Conservation (phyloP, 805 yeast genomes). For the Candida ortonii region DNA sequence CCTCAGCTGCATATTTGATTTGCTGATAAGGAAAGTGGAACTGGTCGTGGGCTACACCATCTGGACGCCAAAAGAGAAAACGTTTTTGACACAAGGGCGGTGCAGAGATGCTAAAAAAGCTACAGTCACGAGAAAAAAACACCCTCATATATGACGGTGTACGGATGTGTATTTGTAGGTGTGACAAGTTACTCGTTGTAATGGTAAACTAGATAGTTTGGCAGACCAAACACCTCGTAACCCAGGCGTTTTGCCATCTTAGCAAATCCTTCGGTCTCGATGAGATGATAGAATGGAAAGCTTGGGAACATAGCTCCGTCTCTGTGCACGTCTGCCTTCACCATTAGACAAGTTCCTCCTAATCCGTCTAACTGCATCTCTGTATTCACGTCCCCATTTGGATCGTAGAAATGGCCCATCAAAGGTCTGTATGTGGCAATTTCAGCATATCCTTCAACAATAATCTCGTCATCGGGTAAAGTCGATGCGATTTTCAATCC, state of each 20-base stretch:
- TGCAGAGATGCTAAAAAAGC: too few relatives aligned
- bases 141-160: too few relatives aligned
- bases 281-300: conserved; percentile 93
- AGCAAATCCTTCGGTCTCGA: conserved; percentile 98
- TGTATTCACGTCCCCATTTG: conserved; percentile 55
- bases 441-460: conserved; percentile 92
- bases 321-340: conserved; percentile 95
- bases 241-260: conserved; percentile 95
- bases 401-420: conserved; percentile 85
- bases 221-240: conserved; percentile 87
- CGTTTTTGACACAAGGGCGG: too few relatives aligned
- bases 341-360: conserved; percentile 95
- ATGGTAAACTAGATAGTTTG: conserved; percentile 91
- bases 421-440: conserved; percentile 91
- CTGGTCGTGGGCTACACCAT: too few relatives aligned
- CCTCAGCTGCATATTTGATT: too few relatives aligned
- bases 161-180: too few relatives aligned
- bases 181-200: conserved; percentile 87
- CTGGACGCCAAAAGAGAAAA: too few relatives aligned
- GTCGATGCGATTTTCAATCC: conserved; percentile 71
- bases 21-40: too few relatives aligned
- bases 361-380: conserved; percentile 94
- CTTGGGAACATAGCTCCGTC: conserved; percentile 99
- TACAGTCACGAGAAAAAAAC: too few relatives aligned
- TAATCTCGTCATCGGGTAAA: conserved; percentile 83